A percentile compares a stretch with the other conserved stretches of the same genome.
phyloP scores from a whole-genome alignment of 1,139 yeast genomes.

The Diutina mesorugosa region DNA sequence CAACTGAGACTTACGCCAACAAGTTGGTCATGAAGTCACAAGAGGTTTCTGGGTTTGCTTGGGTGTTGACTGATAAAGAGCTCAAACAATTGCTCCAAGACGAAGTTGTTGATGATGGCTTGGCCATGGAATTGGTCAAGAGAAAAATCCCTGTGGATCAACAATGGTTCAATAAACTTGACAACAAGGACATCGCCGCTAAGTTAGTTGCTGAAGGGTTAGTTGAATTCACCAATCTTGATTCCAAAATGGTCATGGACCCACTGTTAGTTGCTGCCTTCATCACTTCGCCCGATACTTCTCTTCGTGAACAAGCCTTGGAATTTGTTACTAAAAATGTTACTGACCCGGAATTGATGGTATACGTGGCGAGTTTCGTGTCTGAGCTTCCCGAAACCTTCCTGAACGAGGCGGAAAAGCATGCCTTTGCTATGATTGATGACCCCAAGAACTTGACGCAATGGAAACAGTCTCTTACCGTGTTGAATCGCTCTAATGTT shows the following conservation, averaged over 20 bases:
- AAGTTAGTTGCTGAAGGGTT: background rate
- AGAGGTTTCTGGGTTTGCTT: conserved; percentile 5
- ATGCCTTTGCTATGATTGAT: background rate
- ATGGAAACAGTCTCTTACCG: background rate
- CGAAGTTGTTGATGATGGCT: background rate
- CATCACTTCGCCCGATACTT: background rate
- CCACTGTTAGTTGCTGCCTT: background rate
- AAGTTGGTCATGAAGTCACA: background rate
- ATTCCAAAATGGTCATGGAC: background rate
- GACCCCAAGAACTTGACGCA: background rate
- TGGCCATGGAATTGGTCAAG: background rate
- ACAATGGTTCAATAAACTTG: background rate
- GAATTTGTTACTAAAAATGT: too few relatives aligned
- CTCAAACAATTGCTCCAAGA: conserved; percentile 1
- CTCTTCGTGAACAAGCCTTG: background rate
- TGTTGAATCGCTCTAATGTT: background rate
- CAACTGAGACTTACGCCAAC: background rate
- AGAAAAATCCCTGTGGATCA: background rate
- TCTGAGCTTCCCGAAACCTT: background rate
- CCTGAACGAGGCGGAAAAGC: background rate
- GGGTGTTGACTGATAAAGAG: conserved; percentile 14
- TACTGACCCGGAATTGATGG: background rate
- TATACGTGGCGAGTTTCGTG: background rate
- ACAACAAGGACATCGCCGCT: background rate
- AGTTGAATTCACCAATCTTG: background rate